Percentiles rank a stretch among this genome's conserved stretches.
Conservation (phyloP, 2,329 filamentous ascomycete species). For the Niveomyces coronatus region DNA sequence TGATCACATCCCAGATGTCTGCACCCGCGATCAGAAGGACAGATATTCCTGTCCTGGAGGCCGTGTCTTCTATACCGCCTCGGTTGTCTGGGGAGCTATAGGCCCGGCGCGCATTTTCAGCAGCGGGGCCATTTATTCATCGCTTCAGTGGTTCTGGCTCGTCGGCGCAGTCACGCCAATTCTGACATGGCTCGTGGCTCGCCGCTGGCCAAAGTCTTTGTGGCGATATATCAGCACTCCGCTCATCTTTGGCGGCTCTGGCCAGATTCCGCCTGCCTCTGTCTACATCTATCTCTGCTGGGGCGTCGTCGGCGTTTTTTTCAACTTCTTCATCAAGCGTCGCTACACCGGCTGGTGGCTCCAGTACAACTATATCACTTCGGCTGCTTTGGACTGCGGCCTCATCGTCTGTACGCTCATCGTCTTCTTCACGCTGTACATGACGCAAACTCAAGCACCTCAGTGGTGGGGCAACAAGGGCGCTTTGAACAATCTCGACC, state of each 20-base stretch:
- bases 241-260: conserved; percentile 55
- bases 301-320: conserved; percentile 55
- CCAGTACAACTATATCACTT: conserved; percentile 68
- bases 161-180: conserved; percentile 53
- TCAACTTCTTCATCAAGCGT: conserved; percentile 58
- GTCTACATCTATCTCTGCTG: conserved; percentile 62
- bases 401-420: conserved; percentile 56
- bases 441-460: conserved; percentile 45
- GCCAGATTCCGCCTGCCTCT: conserved; percentile 57
- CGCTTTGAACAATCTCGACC: conserved; percentile 37
- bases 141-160: conserved; percentile 62
- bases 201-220: conserved; percentile 48
- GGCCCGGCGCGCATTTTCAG: conserved; percentile 62
- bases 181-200: conserved; percentile 51
- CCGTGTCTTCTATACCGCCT: conserved; percentile 55
- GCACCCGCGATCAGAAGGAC: conserved; percentile 40
- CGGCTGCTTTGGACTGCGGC: conserved; percentile 59
- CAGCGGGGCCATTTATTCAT: conserved; percentile 48
- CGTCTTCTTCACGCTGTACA: conserved; percentile 58
- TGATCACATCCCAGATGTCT: conserved; percentile 52
- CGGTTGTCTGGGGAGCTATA: conserved; percentile 64
- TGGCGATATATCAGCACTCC: conserved; percentile 59
- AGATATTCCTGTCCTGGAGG: conserved; percentile 47
- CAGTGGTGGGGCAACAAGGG: conserved; percentile 53
- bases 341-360: conserved; percentile 64